phyloP scores from a whole-genome alignment of 169 alveolate genomes.

The Neospora caninum region DNA sequence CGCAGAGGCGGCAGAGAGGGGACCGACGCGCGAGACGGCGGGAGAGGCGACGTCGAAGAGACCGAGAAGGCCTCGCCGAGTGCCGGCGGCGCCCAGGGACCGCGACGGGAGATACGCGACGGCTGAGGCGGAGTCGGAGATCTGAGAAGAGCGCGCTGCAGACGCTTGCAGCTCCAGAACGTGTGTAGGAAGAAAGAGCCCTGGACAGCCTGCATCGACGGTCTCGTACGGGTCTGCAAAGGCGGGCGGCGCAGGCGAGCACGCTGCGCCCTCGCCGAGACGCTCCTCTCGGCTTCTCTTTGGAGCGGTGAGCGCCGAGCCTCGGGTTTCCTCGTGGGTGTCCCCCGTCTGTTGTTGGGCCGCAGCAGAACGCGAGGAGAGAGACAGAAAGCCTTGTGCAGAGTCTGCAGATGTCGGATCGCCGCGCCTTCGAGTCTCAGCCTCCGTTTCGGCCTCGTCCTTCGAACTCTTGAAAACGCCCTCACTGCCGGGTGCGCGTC shows the following conservation, averaged over 20 bases:
- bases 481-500: too few relatives aligned
- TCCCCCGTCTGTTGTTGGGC: too few relatives aligned
- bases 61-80: background rate
- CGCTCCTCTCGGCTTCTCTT: too few relatives aligned
- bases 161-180: background rate
- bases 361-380: too few relatives aligned
- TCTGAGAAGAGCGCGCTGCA: background rate
- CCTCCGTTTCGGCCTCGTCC: background rate
- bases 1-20: background rate
- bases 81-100: slow-evolving; percentile 13
- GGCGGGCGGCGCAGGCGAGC: background rate
- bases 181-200: background rate
- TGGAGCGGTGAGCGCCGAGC: too few relatives aligned
- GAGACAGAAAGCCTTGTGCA: too few relatives aligned
- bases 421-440: too few relatives aligned
- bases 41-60: background rate
- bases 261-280: too few relatives aligned
- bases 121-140: background rate
- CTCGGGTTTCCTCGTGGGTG: too few relatives aligned
- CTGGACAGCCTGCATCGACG: slow-evolving; percentile 33
- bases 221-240: slow-evolving; percentile 11
- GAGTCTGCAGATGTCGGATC: too few relatives aligned
- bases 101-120: background rate
- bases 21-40: background rate
- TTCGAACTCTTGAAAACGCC: too few relatives aligned